Evolutionary conservation across 2,329 filamentous ascomycete species (phyloP), one percentile per base, ranked within the genome.

Genomic region (Scolecobasidium constrictum): DNA sequence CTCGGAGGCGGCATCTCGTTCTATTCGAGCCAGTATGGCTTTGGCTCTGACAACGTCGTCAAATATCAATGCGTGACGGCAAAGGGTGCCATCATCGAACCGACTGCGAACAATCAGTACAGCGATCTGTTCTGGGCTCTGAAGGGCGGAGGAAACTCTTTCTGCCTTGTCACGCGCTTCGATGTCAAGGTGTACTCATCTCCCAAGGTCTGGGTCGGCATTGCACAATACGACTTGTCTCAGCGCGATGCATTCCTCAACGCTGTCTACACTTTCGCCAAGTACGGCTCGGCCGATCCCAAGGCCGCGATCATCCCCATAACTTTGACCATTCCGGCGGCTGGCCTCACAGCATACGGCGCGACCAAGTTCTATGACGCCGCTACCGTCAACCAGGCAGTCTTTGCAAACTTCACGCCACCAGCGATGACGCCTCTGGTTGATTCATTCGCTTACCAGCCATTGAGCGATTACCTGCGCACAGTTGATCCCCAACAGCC

Each of bases 281-380:
- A 72, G 4, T 64, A 70, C 49, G 62, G 78, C 55, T 74, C 75
- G 52, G 59, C 65, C 1, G 76, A 81, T 49, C 63, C 69, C 46
- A 78, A 77, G 53, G 77, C 75, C 1, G 74, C 67, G 9, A 68
- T 81, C 36, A 79, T 80, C 48, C 49, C n/a, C n/a, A n/a, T n/a
- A n/a, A n/a, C n/a, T n/a, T n/a, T n/a, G 2, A 53, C 50, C 1
- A 49, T 51, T n/a, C 56, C 73, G 37, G 79, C 74, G 0, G 65
- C 67, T 2, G 66, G 74, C 50, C 61, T 69, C n/a, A 64, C 65
- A 0, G 49, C 60, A 3, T 52, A 64, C 2, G 61, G 62, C 44
- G 56, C 81, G 47, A 79, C 80, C 56, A 53, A 77, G 26, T 80
- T 77, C 60, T 81, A 80, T 54, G 73, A 81, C 53, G 77, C 72